Evolutionary conservation across 2,329 filamentous ascomycete species (phyloP).

Genomic region (Xylariaceae sp.): DNA sequence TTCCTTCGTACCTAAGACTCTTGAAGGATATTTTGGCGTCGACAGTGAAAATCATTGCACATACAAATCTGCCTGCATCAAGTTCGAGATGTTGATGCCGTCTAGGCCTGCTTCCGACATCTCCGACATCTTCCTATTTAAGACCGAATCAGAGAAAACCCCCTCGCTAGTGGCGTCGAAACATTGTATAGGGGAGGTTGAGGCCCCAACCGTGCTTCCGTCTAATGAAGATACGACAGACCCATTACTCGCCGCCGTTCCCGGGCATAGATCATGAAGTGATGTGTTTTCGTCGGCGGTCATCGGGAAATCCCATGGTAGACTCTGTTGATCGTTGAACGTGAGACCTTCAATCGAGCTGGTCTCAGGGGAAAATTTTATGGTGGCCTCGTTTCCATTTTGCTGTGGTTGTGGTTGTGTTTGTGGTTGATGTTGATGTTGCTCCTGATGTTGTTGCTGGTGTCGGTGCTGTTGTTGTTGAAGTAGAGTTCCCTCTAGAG

Average conservation of each 20-base stretch:
- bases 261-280: slow-evolving; percentile 18
- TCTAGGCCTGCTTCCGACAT: slow-evolving; percentile 19
- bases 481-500: slow-evolving; percentile 23
- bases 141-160: slow-evolving; percentile 12
- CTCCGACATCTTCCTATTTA: slow-evolving; percentile 17
- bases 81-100: slow-evolving; percentile 23
- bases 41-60: slow-evolving; percentile 1
- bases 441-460: slow-evolving; percentile 16
- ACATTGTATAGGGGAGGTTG: slow-evolving; percentile 23
- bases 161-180: slow-evolving; percentile 19
- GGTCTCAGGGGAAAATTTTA: slow-evolving; percentile 15
- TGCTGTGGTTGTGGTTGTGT: slow-evolving; percentile 9
- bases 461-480: slow-evolving; percentile 20
- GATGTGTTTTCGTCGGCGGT: slow-evolving; percentile 10
- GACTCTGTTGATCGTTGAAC: slow-evolving; percentile 14
- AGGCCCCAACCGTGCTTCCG: slow-evolving; percentile 19
- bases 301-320: slow-evolving; percentile 25
- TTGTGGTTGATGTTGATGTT: slow-evolving; percentile 16
- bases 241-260: slow-evolving; percentile 7
- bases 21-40: neutral
- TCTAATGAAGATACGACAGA: slow-evolving; percentile 22
- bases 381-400: slow-evolving; percentile 6
- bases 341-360: slow-evolving; percentile 14
- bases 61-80: slow-evolving; percentile 28
- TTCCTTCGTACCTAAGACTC: neutral